Conservation (phyloP, 129 eudicot genomes). For the Logfia minima region DNA sequence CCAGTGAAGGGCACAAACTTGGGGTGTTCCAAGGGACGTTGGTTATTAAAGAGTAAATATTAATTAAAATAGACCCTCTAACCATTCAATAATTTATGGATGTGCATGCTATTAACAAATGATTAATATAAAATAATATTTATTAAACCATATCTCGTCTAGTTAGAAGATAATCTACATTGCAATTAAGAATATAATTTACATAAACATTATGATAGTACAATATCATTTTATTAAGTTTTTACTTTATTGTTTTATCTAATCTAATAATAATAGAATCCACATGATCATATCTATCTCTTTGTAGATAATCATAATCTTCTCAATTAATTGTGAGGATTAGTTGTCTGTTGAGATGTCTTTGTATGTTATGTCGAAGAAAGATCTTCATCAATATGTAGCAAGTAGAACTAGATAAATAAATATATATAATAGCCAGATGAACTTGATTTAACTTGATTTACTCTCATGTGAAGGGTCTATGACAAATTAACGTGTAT, state of each 20-base stretch:
- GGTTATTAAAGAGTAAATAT: slow-evolving; percentile 22
- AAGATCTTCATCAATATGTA: neutral
- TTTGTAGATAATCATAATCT: neutral
- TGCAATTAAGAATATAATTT: neutral
- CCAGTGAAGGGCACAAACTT: slow-evolving; percentile 41
- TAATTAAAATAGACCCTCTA: slow-evolving; percentile 13
- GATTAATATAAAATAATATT: neutral
- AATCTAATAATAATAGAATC: too few relatives aligned
- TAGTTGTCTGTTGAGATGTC: slow-evolving; percentile 3
- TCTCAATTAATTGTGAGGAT: neutral
- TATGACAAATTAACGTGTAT: too few relatives aligned
- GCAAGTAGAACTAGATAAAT: neutral
- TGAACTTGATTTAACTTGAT: too few relatives aligned
- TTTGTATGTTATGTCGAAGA: neutral
- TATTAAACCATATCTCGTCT: slow-evolving; percentile 20
- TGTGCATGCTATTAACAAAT: slow-evolving; percentile 23
- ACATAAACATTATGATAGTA: neutral
- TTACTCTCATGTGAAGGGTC: too few relatives aligned
- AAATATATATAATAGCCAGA: too few relatives aligned
- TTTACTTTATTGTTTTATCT: neutral
- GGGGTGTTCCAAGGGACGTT: slow-evolving; percentile 42
- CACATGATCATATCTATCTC: slow-evolving; percentile 23
- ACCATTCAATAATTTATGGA: slow-evolving; percentile 26
- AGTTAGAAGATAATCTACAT: slow-evolving; percentile 18
- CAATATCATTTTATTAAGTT: neutral